Percentiles rank a stretch among this genome's conserved stretches.
These are phyloP conservation scores for Aspergillus fumigatiaffinis DNA, from an alignment of 2,329 filamentous ascomycete species.

Conservation along the genomic window DNA sequence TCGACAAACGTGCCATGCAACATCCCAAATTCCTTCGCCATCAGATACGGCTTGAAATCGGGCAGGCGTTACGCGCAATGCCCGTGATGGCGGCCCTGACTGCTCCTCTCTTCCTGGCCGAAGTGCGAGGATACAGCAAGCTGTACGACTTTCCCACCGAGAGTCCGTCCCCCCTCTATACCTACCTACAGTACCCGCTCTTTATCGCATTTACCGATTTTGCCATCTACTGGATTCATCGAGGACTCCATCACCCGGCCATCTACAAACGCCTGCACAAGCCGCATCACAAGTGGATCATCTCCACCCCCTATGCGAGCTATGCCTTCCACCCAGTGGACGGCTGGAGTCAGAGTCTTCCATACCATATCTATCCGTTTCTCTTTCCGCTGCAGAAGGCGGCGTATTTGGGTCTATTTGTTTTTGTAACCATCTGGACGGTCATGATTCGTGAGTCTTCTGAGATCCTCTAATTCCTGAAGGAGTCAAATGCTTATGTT, in stretches of 20 bases:
- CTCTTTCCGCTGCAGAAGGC: slow-evolving; percentile 88
- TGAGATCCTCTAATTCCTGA: background rate
- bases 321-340: slow-evolving; percentile 94
- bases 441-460: slow-evolving; percentile 65
- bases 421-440: slow-evolving; percentile 94
- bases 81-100: slow-evolving; percentile 80
- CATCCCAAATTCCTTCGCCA: slow-evolving; percentile 94
- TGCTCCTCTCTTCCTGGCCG: slow-evolving; percentile 72
- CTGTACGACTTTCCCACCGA: slow-evolving; percentile 75
- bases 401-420: slow-evolving; percentile 77
- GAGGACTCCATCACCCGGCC: slow-evolving; percentile 70
- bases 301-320: slow-evolving; percentile 87
- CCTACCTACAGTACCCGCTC: slow-evolving; percentile 75
- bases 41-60: slow-evolving; percentile 80
- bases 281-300: slow-evolving; percentile 98
- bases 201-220: slow-evolving; percentile 86
- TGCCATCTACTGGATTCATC: slow-evolving; percentile 87
- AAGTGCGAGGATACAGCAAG: slow-evolving; percentile 78
- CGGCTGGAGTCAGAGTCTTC: slow-evolving; percentile 79
- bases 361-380: slow-evolving; percentile 90
- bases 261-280: slow-evolving; percentile 90
- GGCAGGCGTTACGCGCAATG: slow-evolving; percentile 68
- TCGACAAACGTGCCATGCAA: slow-evolving; percentile 80
- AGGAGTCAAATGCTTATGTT: background rate
- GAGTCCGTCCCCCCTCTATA: slow-evolving; percentile 72